Evolutionary conservation across 2,329 filamentous ascomycete species (phyloP), one percentile per base, ranked within the genome.

Genomic region (Podosphaera xanthii): DNA sequence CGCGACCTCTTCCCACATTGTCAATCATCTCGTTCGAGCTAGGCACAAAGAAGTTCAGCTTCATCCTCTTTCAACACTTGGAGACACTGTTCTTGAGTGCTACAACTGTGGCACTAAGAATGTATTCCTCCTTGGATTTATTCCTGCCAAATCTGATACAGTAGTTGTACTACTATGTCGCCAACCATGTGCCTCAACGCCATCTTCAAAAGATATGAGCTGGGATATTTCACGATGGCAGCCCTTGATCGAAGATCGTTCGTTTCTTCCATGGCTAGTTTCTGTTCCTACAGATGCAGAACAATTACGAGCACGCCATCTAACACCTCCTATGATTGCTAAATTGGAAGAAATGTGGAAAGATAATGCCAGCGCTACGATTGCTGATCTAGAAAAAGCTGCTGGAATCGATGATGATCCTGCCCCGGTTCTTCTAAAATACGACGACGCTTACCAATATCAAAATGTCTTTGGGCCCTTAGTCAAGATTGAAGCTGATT

Each of bases 51-150:
- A 98, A 74, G 92, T 98, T 58, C 91, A 96, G 71, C 81, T 98
- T 59, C 92, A 98, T 70, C 91, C 92, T 6, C 83, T 84, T 65
- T 97, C 92, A 22, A 84, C 89, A 6, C 82, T 98, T 9, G 92
- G 92, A 63, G 94, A 98, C 70, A 98, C 92, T 0, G 87, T 94
- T 44, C 79, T 98, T 62, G 92, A 98, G 75, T 98, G 92, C 74
- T 98, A 98, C 75, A 97, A 96, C 73, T 98, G 92, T 71, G 92
- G 91, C 54, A 96, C 88, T n/a, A 97, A 96, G 74, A 98, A 98
- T 70, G 91, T 96, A 56, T 98, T 98, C 66, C 77, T 97, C 42
- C 83, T 98, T 35, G 92, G 92, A 5, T 98, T 98, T 70, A 98
- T 98, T 65, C 94, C 92, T 8, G 92, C 92, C 60, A 98, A 98